phyloP scores from a whole-genome alignment of 257 asterid genomes.

The Nemophila menziesii region DNA sequence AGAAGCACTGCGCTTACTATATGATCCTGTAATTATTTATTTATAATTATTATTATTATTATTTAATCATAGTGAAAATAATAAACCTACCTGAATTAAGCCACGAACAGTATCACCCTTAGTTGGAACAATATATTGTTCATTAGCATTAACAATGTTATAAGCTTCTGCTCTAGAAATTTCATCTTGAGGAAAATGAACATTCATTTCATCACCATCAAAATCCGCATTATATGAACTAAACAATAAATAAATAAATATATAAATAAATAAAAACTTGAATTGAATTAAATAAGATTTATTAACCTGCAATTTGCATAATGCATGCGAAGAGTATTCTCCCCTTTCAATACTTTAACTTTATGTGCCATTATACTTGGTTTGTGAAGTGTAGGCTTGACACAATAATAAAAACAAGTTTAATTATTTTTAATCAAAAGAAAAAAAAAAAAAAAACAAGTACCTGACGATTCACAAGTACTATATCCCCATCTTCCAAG shows the following conservation, averaged over 20 bases:
- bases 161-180: slow-evolving; percentile 99
- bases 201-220: slow-evolving; percentile 98
- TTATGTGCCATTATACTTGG: slow-evolving; percentile 99
- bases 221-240: slow-evolving; percentile 98
- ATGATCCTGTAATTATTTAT: slow-evolving; percentile 51
- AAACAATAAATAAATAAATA: slow-evolving; percentile 17
- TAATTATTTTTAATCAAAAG: no score
- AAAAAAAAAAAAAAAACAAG: no score
- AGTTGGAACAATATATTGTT: slow-evolving; percentile 94
- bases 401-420: no score
- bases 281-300: slow-evolving; percentile 1
- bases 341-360: slow-evolving; percentile 92
- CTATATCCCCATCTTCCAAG: slow-evolving; percentile 95
- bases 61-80: slow-evolving; percentile 6
- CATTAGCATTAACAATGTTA: slow-evolving; percentile 92
- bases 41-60: no score
- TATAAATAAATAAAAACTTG: slow-evolving; percentile 2
- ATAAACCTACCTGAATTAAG: slow-evolving; percentile 74
- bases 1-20: slow-evolving; percentile 84
- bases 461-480: slow-evolving; percentile 96
- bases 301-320: slow-evolving; percentile 99
- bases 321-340: slow-evolving; percentile 97
- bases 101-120: slow-evolving; percentile 98
- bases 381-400: slow-evolving; percentile 99
- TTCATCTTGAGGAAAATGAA: slow-evolving; percentile 99